Evolutionary conservation across 768 basidiomycete species (phyloP), one percentile per base, ranked within the genome.

Genomic region (Leccinum boreale): DNA sequence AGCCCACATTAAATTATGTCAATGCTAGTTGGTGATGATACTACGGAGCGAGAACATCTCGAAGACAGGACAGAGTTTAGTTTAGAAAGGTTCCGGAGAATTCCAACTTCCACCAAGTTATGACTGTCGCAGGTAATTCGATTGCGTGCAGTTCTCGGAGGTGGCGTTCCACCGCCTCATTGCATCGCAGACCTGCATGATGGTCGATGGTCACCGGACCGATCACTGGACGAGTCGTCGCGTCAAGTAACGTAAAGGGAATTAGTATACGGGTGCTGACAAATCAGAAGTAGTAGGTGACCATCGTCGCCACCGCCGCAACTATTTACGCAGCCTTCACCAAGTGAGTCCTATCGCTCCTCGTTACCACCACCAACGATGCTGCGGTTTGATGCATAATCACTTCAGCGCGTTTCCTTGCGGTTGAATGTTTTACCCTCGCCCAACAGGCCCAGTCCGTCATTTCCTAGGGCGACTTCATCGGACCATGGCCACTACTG

Each of bases 401-500:
- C 53, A 5, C 31, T 28, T 57, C 54, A 64, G 60, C 52, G 47
- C 52, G 54, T 29, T n/a, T 44, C 58, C 52, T 23, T 52, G 44
- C 54, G 55, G 59, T 55, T 61, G 62, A 35, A 74, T 73, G 73
- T 53, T 72, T 61, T 56, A 49, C 47, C 60, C 58, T 59, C 62
- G 52, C 58, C 50, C 48, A 57, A 59, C 60, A 58, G 67, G 68
- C 46, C 56, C 53, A 58, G 51, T 62, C 57, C 62, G 56, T 60
- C 61, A 58, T 61, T 56, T 69, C 15, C 39, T 64, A 12, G 47
- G 48, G 31, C 67, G 58, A 66, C 50, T 61, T 60, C 58, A 59
- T 26, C 63, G 58, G 45, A 57, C 63, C 56, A 75, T 75, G 74
- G 47, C 68, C 58, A 72, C 68, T 61, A 53, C 55, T 51, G 63